Conservation (phyloP, 805 yeast species). For the Candida oleophila region DNA sequence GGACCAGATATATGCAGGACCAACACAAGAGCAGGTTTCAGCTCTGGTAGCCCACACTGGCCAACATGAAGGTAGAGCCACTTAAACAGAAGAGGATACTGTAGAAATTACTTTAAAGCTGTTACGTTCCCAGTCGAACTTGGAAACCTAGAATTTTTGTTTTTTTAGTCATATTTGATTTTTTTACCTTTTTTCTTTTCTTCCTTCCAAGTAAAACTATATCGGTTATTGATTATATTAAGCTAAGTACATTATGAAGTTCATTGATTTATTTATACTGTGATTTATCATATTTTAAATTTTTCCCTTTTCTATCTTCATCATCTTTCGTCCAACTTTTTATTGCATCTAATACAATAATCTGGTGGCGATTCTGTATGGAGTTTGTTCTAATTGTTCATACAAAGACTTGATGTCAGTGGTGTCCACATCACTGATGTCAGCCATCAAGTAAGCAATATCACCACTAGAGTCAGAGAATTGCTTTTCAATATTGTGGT, state of each 20-base stretch:
- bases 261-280: not conserved
- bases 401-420: conserved; percentile 83
- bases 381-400: conserved; percentile 83
- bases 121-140: too few species aligned
- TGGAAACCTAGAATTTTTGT: too few species aligned
- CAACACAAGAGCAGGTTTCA: not conserved
- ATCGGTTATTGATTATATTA: not conserved
- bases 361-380: conserved; percentile 88
- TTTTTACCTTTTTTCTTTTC: too few species aligned
- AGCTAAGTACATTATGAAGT: not conserved
- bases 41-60: not conserved
- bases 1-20: not conserved
- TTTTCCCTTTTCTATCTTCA: not conserved
- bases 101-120: too few species aligned
- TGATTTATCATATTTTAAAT: not conserved
- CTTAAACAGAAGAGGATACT: too few species aligned
- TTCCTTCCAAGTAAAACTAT: too few species aligned
- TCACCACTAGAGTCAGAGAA: conserved; percentile 96
- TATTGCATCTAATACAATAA: conserved; percentile 66
- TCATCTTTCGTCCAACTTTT: not conserved
- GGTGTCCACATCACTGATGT: conserved; percentile 79
- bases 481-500: conserved; percentile 96
- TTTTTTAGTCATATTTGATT: too few species aligned
- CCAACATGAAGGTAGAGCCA: too few species aligned
- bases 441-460: conserved; percentile 97